Base-by-base conservation (phyloP, 768 basidiomycete genomes). In the Brasilioporus rufonigricans region DNA sequence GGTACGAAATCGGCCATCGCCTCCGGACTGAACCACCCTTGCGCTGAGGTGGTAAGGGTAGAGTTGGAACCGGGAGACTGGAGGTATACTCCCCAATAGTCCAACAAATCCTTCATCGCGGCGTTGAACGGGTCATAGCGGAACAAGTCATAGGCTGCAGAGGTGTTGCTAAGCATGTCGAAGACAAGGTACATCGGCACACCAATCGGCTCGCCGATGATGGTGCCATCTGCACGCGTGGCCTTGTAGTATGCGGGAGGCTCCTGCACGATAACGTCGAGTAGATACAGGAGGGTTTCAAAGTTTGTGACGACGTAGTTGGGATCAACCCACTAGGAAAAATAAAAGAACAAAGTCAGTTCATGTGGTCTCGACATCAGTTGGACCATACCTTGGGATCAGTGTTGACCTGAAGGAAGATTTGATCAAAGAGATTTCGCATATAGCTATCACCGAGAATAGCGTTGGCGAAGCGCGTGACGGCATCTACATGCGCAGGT, bases 121-220 rank as follows among this genome's bases (percentile, higher is more conserved):
- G 1, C 3, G 35, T 60, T 60, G 19, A 60, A 60, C 27, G 41
- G 23, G 1, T 43, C 14, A 16, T 23, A 26, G 39, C 50, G 57
- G 51, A 63, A 63, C 18, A 63, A 35, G 43, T 52, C 52, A 2
- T 66, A 63, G 3, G 47, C 64, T 0, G 59, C 61, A 23, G 51
- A 12, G n/a, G 61, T 63, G 50, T 65, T 65, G 50, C 64, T 47
- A 43, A 66, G 53, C 16, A 63, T 5, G 43, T 65, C 61, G 21
- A 66, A 39, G 33, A 58, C 12, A 21, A 60, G 56, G 18, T 41
- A 55, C 16, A 65, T 29, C 0, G 64, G 64, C 6, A 58, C 57
- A n/a, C 59, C 61, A 14, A 65, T 47, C 18, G 59, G 57, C 44
- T 61, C 58, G 23, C 59, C 59, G 19, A 65, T 59, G 27, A 50